Conservation (phyloP, 2,329 filamentous ascomycete species). For the Aotearoamyces nothofagi region DNA sequence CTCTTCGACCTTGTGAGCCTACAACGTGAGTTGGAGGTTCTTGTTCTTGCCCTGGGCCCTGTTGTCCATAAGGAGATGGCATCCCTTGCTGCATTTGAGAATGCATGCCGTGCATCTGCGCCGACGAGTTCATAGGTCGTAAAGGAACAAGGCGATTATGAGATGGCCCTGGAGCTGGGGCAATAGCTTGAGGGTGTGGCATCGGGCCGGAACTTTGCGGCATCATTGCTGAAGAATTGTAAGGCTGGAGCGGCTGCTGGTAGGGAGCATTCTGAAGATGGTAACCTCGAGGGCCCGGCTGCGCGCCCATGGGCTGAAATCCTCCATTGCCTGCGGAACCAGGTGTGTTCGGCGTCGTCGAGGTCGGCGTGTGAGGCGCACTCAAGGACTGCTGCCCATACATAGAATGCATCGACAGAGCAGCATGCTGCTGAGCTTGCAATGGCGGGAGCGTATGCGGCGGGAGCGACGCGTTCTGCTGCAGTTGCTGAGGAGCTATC, state of each 20-base stretch:
- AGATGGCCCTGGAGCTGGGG: slow-evolving; percentile 31
- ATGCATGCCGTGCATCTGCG: slow-evolving; percentile 21
- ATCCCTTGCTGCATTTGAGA: slow-evolving; percentile 32
- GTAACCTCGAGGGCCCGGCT: slow-evolving; percentile 9
- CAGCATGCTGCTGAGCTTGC: slow-evolving; percentile 31
- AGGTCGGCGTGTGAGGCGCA: slow-evolving; percentile 39
- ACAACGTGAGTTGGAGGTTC: slow-evolving; percentile 80
- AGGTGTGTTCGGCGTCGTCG: slow-evolving; percentile 47
- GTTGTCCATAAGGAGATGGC: slow-evolving; percentile 43
- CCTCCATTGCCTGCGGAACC: slow-evolving; percentile 37
- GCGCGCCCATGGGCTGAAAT: slow-evolving; percentile 36
- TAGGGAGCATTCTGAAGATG: slow-evolving; percentile 12
- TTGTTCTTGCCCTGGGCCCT: slow-evolving; percentile 38
- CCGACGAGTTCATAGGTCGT: slow-evolving; percentile 57
- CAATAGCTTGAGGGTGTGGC: slow-evolving; percentile 62
- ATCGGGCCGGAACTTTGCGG: slow-evolving; percentile 50
- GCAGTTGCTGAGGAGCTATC: slow-evolving; percentile 21
- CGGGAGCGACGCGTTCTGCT: slow-evolving; percentile 27
- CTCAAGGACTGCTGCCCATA: slow-evolving; percentile 42
- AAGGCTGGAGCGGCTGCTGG: slow-evolving; percentile 20
- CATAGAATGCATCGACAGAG: slow-evolving; percentile 32
- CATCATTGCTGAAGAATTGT: slow-evolving; percentile 45
- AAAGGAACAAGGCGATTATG: slow-evolving; percentile 23
- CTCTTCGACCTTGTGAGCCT: slow-evolving; percentile 81
- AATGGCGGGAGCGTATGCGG: slow-evolving; percentile 41